phyloP scores from a whole-genome alignment of 306 rosid genomes.

The Psophocarpus tetragonolobus region DNA sequence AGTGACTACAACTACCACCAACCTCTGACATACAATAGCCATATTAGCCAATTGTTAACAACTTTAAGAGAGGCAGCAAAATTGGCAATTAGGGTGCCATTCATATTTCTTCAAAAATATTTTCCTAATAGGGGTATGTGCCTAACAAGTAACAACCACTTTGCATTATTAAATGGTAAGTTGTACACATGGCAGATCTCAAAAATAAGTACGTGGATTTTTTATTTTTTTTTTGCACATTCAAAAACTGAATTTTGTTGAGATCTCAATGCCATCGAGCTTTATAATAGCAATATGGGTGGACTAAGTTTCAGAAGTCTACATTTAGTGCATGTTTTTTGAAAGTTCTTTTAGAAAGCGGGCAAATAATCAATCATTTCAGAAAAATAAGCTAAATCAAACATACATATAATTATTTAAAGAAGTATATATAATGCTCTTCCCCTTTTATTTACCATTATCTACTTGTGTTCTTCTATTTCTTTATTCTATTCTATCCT shows the following conservation, averaged over 20 bases:
- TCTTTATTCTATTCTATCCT: conserved; percentile 10
- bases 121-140: not conserved
- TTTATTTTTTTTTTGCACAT: not conserved
- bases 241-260: not conserved
- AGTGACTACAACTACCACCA: too few relatives aligned
- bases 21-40: too few relatives aligned
- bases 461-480: not conserved
- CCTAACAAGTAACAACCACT: not conserved
- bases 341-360: not conserved
- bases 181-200: not conserved
- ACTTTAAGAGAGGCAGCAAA: not conserved
- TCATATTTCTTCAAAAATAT: not conserved
- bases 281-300: not conserved
- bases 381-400: not conserved
- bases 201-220: not conserved
- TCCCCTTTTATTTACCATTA: not conserved
- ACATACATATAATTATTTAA: not conserved
- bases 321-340: not conserved
- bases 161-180: not conserved
- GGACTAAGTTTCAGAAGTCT: conserved; percentile 14
- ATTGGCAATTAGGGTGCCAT: not conserved
- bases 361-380: not conserved
- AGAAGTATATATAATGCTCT: conserved; percentile 13
- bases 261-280: not conserved
- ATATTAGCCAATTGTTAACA: not conserved